A percentile compares a stretch with the other conserved stretches of the same genome.
These are phyloP conservation scores for Vaccinium myrtillus DNA, from an alignment of 148 eudicot genomes.

Conservation along the genomic window DNA sequence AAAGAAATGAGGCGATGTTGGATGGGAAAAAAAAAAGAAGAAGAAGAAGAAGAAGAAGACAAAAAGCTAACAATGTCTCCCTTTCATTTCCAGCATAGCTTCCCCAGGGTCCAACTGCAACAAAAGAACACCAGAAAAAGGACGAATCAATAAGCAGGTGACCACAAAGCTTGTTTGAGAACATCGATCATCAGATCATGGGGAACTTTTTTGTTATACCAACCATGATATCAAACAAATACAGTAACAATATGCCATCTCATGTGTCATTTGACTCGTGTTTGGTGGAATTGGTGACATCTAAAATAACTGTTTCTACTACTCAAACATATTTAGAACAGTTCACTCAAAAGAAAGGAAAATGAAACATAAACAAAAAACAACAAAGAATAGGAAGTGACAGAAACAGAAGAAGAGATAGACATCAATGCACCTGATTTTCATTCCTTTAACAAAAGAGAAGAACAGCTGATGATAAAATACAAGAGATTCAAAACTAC, in stretches of 20 bases:
- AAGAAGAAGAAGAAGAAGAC: too few relatives aligned
- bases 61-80: neutral
- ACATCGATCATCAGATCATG: neutral
- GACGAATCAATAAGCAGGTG: too few relatives aligned
- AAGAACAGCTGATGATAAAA: too few relatives aligned
- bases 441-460: neutral
- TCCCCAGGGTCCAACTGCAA: neutral
- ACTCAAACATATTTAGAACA: too few relatives aligned
- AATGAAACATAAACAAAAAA: neutral
- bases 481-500: too few relatives aligned
- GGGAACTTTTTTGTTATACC: neutral
- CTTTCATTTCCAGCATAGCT: neutral
- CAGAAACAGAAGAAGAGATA: neutral
- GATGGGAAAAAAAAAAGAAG: neutral
- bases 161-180: neutral
- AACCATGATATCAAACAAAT: neutral
- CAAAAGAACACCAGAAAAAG: neutral
- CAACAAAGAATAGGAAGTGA: neutral
- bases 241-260: neutral
- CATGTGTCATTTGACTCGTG: too few relatives aligned
- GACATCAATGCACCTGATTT: neutral
- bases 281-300: too few relatives aligned
- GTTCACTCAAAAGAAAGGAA: too few relatives aligned
- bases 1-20: neutral
- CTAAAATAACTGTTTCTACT: too few relatives aligned